A percentile compares a stretch with the other conserved stretches of the same genome.
Evolutionary conservation across 2,329 filamentous ascomycete genomes (phyloP).

Genomic region (Hortaea werneckii): DNA sequence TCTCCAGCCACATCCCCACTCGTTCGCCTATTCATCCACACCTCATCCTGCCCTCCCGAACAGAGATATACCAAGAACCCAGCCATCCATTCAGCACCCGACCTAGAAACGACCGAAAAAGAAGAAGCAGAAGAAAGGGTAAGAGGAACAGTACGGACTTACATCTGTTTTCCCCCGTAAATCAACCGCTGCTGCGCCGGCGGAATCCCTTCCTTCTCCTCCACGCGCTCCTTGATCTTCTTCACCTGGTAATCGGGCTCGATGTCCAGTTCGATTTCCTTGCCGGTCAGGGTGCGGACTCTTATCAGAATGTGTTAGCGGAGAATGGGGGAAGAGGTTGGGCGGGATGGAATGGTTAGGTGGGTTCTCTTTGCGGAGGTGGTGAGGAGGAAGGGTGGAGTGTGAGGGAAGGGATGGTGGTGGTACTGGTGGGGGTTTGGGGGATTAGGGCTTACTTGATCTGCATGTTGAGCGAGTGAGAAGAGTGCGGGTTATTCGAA

Average conservation of each 20-base stretch:
- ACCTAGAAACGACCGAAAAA: constrained; percentile 9
- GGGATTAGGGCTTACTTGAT: constrained; percentile 18
- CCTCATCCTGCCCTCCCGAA: too few relatives aligned
- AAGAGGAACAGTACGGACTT: constrained; percentile 9
- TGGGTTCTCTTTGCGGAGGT: background rate
- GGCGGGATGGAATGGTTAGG: background rate
- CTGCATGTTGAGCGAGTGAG: constrained; percentile 16
- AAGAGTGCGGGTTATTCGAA: too few relatives aligned
- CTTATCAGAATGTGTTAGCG: constrained; percentile 37
- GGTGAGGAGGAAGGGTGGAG: background rate
- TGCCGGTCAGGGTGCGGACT: constrained; percentile 93
- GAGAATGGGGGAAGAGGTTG: background rate
- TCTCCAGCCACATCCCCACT: background rate
- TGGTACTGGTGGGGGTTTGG: constrained; percentile 2
- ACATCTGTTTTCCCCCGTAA: constrained; percentile 98
- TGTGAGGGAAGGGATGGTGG: constrained; percentile 1
- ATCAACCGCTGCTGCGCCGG: constrained; percentile 94
- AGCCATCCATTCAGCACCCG: too few relatives aligned
- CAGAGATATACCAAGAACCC: too few relatives aligned
- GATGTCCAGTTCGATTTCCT: constrained; percentile 98
- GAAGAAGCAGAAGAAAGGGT: too few relatives aligned
- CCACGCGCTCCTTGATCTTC: constrained; percentile 90
- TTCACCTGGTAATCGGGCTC: constrained; percentile 65
- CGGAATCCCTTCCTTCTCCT: constrained; percentile 97
- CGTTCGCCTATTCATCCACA: background rate